Evolutionary conservation across 306 rosid genomes (phyloP), one percentile per base, ranked within the genome.

Genomic region (Quercus cerris): DNA sequence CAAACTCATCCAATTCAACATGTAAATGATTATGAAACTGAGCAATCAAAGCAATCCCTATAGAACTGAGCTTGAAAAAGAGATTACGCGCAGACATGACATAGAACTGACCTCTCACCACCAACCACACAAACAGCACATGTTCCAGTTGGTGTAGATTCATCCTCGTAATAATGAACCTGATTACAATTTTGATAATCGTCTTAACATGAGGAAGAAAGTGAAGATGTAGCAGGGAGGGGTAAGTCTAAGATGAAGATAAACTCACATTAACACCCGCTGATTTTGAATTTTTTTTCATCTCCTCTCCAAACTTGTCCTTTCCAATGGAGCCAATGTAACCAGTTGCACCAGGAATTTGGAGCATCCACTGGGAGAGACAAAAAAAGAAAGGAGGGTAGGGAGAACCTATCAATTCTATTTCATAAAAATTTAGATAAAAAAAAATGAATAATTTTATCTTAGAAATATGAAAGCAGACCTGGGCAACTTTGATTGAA

Each of bases 101-200:
- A 23, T 56, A 20, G 69, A 28, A 73, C 83, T 85, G 52, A 93
- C 98, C 99, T 93, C 77, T 93, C 98, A 82, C 97, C 98, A 76
- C 97, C 97, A 74, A 84, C 92, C 27, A 94, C 89, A 86, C 98
- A 92, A 71, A 92, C 98, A 87, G 92, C 98, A 88, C 98, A 94
- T 70, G 98, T 94, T 78, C 98, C 98, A 0, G 98, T 94, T 69
- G 98, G 97, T 77, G 94, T 83, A 63, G 80, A 82, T 55, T 91
- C 98, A 57, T 91, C 94, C 85, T 91, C 93, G 54, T 90, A 93
- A 78, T 95, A 95, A 69, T 95, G 93, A 41, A 90, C 99, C 99
- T 95, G 84, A 75, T 72, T 63, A 41, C 27, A 63, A 54, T 17
- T 38, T 68, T 64, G 77, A 67, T 22, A n/a, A 20, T 17, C 56